phyloP scores from a whole-genome alignment of 228 moss, liverwort and hornwort genomes.

The Sphagnum fallax region DNA sequence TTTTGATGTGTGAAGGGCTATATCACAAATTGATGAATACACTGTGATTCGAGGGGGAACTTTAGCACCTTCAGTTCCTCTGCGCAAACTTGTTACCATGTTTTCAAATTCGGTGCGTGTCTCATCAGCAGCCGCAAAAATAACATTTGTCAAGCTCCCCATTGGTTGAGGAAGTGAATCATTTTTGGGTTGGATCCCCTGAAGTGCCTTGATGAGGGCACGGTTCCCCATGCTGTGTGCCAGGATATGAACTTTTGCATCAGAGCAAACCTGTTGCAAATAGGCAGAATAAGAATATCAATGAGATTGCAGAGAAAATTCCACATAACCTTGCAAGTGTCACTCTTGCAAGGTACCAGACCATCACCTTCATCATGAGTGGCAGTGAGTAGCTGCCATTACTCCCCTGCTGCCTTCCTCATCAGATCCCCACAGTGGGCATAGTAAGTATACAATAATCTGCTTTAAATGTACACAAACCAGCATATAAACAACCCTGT shows the following conservation, averaged over 20 bases:
- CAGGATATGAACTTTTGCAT: constrained; percentile 1
- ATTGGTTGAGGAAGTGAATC: no score
- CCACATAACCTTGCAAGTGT: no score
- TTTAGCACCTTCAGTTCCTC: not conserved
- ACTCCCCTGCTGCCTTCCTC: no score
- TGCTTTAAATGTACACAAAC: no score
- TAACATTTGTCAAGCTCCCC: not conserved
- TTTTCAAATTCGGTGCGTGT: not conserved
- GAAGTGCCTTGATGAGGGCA: constrained; percentile 1
- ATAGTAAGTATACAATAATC: no score
- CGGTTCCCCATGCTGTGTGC: constrained; percentile 10
- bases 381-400: no score
- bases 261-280: not conserved
- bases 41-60: not conserved
- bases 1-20: not conserved
- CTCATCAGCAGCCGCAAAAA: constrained; percentile 2
- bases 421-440: no score
- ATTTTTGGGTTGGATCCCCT: not conserved
- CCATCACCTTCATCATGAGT: no score
- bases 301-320: no score
- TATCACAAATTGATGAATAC: not conserved
- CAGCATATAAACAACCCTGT: no score
- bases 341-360: no score
- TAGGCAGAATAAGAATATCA: no score
- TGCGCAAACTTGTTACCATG: not conserved